Conservation (phyloP, 2,329 filamentous ascomycete genomes). For the Amesomyces nigricolor region DNA sequence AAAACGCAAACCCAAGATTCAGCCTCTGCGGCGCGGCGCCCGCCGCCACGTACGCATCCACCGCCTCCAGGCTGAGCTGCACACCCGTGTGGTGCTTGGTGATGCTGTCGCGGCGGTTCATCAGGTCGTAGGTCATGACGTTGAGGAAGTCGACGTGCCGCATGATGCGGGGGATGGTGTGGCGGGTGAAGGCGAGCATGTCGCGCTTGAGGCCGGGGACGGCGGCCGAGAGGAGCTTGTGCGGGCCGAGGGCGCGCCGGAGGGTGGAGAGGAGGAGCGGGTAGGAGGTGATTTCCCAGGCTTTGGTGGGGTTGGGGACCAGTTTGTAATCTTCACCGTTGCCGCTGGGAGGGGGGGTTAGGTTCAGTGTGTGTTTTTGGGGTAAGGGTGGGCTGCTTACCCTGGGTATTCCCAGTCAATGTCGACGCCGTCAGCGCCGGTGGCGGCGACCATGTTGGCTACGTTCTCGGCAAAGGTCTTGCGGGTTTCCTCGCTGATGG, state of each 20-base stretch:
- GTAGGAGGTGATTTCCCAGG: constrained; percentile 55
- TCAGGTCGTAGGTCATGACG: constrained; percentile 67
- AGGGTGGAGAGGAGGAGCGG: constrained; percentile 56
- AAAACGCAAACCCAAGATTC: constrained; percentile 63
- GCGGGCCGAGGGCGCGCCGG: constrained; percentile 49
- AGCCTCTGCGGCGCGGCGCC: constrained; percentile 52
- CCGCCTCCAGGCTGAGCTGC: constrained; percentile 44
- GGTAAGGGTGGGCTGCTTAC: constrained; percentile 4
- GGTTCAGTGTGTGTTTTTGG: no score
- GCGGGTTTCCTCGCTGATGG: constrained; percentile 46
- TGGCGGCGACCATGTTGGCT: constrained; percentile 53
- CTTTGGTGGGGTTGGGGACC: constrained; percentile 53
- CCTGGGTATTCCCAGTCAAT: constrained; percentile 61
- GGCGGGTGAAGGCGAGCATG: constrained; percentile 60
- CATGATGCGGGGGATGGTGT: constrained; percentile 54
- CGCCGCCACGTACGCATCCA: constrained; percentile 54
- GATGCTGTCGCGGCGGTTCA: constrained; percentile 63
- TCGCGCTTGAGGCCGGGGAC: constrained; percentile 58
- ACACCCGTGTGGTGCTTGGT: constrained; percentile 62
- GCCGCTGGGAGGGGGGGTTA: constrained; percentile 34
- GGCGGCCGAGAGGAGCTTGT: constrained; percentile 60
- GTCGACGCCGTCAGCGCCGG: constrained; percentile 60
- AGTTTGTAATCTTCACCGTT: constrained; percentile 65
- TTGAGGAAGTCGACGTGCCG: constrained; percentile 60
- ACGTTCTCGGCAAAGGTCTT: constrained; percentile 59